Base-by-base conservation (phyloP, 2,329 filamentous ascomycete genomes). In the Ascochyta rabiei region DNA sequence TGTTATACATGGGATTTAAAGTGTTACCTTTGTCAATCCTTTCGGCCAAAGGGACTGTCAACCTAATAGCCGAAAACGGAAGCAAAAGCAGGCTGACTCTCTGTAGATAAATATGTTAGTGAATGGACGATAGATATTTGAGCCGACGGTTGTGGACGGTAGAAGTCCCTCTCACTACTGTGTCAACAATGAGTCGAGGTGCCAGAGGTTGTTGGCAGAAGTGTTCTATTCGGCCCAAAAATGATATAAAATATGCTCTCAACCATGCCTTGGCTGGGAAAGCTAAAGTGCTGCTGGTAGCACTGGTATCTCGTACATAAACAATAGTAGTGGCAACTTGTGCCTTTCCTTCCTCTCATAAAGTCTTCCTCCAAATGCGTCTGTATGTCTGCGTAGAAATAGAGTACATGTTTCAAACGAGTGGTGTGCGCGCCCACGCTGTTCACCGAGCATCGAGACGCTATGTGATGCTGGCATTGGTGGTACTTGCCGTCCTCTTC, bases 401-500 rank as follows among this genome's bases (percentile, higher is more conserved):
- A 13, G 16, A 30, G 18, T 45, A 54, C 40, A 41, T 48, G 4
- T 38, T 23, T 19, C 26, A 28, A 45, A 13, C 10, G 18, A n/a
- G 15, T 34, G 9, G 6, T 16, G 31, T 34, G 31, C 15, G 7
- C n/a, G 13, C 33, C 13, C 23, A 9, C 9, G 3, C 6, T 37
- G 13, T 13, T 7, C 12, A 38, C 19, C 2, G 18, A 38, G 16
- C 18, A 3, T 38, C 16, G 19, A 38, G 16, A 21, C 19, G 9
- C 35, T 43, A 50, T 7, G 46, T 26, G 13, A 55, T 15, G 31
- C 41, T 55, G n/a, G 19, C 52, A 15, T 55, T 55, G 6, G 52
- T 46, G 12, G 52, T 47, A 47, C 70, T 73, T 19, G 67, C 66
- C 6, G 60, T 69, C 57, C 72, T 66, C 66, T 74, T 75, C 70